Conservation (phyloP, 2,329 filamentous ascomycete genomes). For the Apiospora phragmitis region DNA sequence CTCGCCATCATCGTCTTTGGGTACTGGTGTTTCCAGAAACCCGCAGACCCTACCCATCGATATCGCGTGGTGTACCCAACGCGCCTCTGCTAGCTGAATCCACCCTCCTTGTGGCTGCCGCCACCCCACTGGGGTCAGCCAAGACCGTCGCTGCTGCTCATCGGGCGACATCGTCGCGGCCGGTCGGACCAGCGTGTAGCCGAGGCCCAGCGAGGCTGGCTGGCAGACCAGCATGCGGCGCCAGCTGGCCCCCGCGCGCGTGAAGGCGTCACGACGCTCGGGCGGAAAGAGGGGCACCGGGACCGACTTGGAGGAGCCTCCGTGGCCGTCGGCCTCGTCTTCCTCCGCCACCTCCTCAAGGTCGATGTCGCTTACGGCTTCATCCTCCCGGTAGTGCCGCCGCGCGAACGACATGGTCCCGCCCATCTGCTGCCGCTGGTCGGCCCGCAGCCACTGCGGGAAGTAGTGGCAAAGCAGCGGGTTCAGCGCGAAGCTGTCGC, state of each 20-base stretch:
- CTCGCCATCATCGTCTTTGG: background rate
- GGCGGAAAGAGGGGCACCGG: background rate
- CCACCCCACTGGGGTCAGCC: background rate
- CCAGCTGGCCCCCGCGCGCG: background rate
- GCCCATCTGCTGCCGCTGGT: background rate
- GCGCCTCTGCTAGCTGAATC: no score
- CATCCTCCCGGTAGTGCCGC: background rate
- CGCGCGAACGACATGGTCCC: background rate
- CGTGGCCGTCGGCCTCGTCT: no score
- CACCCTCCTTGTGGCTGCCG: background rate
- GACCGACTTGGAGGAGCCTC: background rate
- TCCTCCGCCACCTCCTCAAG: no score
- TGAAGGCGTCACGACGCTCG: background rate
- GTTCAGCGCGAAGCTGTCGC: background rate
- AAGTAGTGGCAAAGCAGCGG: background rate
- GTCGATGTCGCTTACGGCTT: background rate
- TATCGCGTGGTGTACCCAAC: no score
- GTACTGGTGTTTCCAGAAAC: background rate
- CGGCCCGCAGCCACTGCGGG: background rate
- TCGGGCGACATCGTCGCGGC: background rate
- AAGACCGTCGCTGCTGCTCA: background rate
- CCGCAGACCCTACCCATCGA: background rate
- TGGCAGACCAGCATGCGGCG: conserved; percentile 1
- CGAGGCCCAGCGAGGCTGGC: background rate
- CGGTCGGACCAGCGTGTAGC: background rate